Evolutionary conservation across 2,329 filamentous ascomycete species (phyloP).

Genomic region (Cercospora nicotianae): DNA sequence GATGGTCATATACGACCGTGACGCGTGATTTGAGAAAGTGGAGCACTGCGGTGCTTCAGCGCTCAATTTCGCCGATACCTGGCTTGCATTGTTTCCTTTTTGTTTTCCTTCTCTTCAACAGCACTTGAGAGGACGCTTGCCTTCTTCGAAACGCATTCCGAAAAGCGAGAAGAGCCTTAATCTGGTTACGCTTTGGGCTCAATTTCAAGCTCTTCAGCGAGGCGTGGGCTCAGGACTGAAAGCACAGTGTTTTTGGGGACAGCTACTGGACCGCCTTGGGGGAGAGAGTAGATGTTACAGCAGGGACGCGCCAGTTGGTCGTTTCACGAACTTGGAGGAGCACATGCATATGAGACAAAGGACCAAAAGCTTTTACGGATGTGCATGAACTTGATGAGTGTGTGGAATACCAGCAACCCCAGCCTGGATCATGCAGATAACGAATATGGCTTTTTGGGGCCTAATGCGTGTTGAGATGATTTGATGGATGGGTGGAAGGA

Average conservation of each 20-base stretch:
- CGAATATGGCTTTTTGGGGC: not conserved
- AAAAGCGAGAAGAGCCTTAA: constrained; percentile 3
- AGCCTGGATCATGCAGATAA: not conserved
- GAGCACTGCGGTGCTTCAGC: not conserved
- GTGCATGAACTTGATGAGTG: constrained; percentile 15
- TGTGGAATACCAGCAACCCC: constrained; percentile 1
- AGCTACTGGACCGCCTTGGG: not conserved
- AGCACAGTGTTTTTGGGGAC: constrained; percentile 7
- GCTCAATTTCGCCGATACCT: constrained; percentile 7
- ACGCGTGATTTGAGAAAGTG: not conserved
- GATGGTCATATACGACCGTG: constrained; percentile 2
- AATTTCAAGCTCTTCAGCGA: constrained; percentile 1
- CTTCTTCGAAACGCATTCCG: not conserved
- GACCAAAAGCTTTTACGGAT: not conserved
- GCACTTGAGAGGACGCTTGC: constrained; percentile 4
- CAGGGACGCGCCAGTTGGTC: not conserved
- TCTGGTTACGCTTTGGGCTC: not conserved
- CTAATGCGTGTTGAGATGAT: constrained; percentile 10
- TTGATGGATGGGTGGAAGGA: not conserved
- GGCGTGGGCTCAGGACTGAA: constrained; percentile 3
- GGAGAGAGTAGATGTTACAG: constrained; percentile 7
- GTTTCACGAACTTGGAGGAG: not conserved
- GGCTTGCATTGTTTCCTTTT: constrained; percentile 11
- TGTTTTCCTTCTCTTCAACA: not conserved
- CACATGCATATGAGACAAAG: constrained; percentile 9